A percentile compares a stretch with the other conserved stretches of the same genome.
Evolutionary conservation across 2,329 filamentous ascomycete species (phyloP).

Genomic region (Sclerotinia subarctica): DNA sequence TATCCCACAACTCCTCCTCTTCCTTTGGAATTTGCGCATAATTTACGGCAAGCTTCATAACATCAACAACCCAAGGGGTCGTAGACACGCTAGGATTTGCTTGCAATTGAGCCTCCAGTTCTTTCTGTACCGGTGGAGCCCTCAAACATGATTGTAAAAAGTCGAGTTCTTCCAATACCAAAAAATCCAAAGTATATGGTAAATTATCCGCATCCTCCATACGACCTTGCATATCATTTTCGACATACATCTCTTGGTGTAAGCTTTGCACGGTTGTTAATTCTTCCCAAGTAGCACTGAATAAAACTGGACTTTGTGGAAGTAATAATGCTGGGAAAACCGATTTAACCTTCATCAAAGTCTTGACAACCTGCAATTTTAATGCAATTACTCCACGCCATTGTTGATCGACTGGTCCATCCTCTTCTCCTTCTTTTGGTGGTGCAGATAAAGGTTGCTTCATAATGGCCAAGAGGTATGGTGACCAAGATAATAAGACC

Average conservation of each 20-base stretch:
- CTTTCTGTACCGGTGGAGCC: conserved; percentile 81
- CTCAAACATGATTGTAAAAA: conserved; percentile 89
- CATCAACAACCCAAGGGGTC: conserved; percentile 78
- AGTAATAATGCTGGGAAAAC: conserved; percentile 81
- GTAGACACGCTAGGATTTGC: conserved; percentile 56
- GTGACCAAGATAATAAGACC: conserved; percentile 77
- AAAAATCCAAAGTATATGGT: conserved; percentile 91
- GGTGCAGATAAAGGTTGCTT: conserved; percentile 67
- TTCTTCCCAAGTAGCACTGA: conserved; percentile 87
- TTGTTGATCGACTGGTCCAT: conserved; percentile 54
- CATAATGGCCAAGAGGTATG: conserved; percentile 79
- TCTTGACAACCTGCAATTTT: conserved; percentile 93
- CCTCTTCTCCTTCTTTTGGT: conserved; percentile 53
- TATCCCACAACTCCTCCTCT: conserved; percentile 93
- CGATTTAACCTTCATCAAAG: conserved; percentile 80
- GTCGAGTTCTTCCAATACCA: conserved; percentile 91
- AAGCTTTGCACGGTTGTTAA: conserved; percentile 67
- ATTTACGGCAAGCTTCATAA: conserved; percentile 79
- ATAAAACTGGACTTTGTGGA: conserved; percentile 77
- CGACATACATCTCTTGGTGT: conserved; percentile 82
- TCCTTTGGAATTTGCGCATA: conserved; percentile 90
- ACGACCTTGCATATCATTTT: conserved; percentile 79
- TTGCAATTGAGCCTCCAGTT: conserved; percentile 77
- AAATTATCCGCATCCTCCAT: conserved; percentile 86
- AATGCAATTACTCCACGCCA: conserved; percentile 83